Percentiles rank a stretch among this genome's conserved stretches.
Evolutionary conservation across 2,329 filamentous ascomycete species (phyloP).

Genomic region (Xylaria sp.): DNA sequence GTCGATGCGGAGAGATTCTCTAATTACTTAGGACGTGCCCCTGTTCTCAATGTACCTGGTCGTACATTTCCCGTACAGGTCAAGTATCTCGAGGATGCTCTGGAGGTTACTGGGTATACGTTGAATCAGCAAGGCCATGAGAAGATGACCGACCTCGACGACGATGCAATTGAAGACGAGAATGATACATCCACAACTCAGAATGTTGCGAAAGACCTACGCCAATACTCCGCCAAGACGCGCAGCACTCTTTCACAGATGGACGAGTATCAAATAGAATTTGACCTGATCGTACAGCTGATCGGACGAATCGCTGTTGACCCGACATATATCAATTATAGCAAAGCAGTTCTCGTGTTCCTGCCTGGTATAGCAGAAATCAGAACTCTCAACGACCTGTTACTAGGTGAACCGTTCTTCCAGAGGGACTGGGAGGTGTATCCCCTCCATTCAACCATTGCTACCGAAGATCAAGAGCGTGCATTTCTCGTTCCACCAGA

Average conservation of each 20-base stretch:
- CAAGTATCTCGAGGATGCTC: conserved; percentile 89
- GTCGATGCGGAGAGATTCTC: conserved; percentile 94
- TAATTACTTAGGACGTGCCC: conserved; percentile 84
- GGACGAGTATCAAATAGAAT: conserved; percentile 93
- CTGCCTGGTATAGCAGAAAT: conserved; percentile 95
- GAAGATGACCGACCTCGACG: conserved; percentile 71
- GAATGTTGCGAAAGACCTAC: conserved; percentile 72
- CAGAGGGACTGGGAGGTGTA: conserved; percentile 84
- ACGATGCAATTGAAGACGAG: conserved; percentile 65
- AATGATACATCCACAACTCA: conserved; percentile 63
- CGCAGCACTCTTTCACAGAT: conserved; percentile 78
- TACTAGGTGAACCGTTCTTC: conserved; percentile 81
- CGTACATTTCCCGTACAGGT: conserved; percentile 93
- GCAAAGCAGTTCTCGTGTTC: conserved; percentile 93
- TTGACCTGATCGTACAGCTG: conserved; percentile 83
- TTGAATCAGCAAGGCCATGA: conserved; percentile 63
- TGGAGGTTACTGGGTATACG: conserved; percentile 84
- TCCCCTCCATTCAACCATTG: conserved; percentile 92
- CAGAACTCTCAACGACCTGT: conserved; percentile 84
- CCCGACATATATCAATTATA: conserved; percentile 74
- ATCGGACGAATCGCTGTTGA: conserved; percentile 80
- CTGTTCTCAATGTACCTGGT: conserved; percentile 89
- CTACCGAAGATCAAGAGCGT: conserved; percentile 94
- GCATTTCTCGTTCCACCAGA: conserved; percentile 87
- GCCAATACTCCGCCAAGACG: conserved; percentile 80